Evolutionary conservation across 75 land plant genomes (phyloP).

Genomic region (Pseudotsuga menziesii): DNA sequence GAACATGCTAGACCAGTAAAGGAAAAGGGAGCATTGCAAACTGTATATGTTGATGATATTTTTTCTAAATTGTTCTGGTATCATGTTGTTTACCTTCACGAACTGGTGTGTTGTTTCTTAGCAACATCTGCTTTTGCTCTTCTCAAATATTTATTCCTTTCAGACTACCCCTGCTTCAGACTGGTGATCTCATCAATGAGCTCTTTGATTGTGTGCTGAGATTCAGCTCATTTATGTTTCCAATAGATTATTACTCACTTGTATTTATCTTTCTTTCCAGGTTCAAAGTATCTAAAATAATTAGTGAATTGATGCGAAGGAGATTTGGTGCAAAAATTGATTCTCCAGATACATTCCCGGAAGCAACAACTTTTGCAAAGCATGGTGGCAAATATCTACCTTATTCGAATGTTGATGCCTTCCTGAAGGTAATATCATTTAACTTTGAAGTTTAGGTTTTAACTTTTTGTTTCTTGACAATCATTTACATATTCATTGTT

Average conservation of each 20-base stretch:
- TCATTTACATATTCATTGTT: neutral
- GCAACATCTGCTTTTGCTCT: neutral
- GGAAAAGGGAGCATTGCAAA: neutral
- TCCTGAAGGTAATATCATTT: constrained; percentile 50
- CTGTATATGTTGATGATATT: no score
- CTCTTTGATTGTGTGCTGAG: neutral
- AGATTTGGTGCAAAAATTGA: constrained; percentile 14
- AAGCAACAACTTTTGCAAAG: constrained; percentile 31
- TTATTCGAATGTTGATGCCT: constrained; percentile 70
- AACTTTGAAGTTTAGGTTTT: neutral
- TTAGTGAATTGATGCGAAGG: constrained; percentile 31
- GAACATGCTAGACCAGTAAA: neutral
- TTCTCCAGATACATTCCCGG: constrained; percentile 19
- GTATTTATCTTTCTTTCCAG: constrained; percentile 19
- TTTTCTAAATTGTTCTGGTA: no score
- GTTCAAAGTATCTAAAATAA: constrained; percentile 42
- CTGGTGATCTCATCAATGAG: neutral
- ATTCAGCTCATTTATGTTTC: neutral
- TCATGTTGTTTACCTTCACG: neutral
- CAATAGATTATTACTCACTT: neutral
- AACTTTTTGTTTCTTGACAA: constrained; percentile 10
- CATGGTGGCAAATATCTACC: constrained; percentile 58
- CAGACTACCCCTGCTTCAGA: neutral
- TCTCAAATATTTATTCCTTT: neutral
- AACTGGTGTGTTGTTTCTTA: neutral